A percentile compares a stretch with the other conserved stretches of the same genome.
These are phyloP conservation scores for Solanum sejunctum DNA, from an alignment of 257 asterid genomes.

Conservation along the genomic window DNA sequence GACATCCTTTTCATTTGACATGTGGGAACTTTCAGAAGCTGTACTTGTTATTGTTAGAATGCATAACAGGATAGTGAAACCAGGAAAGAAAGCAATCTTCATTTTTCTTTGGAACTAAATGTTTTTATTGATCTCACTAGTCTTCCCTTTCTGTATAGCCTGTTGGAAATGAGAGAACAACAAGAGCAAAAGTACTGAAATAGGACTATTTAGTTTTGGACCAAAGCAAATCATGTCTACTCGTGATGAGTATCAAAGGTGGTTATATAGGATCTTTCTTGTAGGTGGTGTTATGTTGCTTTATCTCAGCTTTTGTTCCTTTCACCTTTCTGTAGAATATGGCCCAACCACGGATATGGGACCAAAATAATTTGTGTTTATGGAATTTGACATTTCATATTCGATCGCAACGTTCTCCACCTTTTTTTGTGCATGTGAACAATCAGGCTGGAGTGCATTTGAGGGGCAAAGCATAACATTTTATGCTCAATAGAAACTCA, in stretches of 20 bases:
- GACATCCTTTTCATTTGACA: background rate
- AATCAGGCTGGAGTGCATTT: background rate
- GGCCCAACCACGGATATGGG: background rate
- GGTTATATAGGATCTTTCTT: background rate
- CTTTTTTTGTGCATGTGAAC: background rate
- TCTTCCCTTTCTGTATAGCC: background rate
- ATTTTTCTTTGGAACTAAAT: background rate
- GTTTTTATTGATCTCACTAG: background rate
- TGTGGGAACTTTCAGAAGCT: slow-evolving; percentile 12
- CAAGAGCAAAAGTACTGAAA: background rate
- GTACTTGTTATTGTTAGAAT: slow-evolving; percentile 1
- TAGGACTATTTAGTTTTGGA: background rate
- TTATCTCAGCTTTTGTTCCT: background rate
- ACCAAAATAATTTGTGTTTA: background rate
- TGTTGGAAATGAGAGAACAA: background rate
- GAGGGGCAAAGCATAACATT: background rate
- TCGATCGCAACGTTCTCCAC: background rate
- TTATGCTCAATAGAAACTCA: background rate
- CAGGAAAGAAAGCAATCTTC: slow-evolving; percentile 8
- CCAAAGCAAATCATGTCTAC: background rate
- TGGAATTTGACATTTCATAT: background rate
- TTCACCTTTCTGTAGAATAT: background rate
- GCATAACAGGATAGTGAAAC: slow-evolving; percentile 16
- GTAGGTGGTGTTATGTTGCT: background rate
- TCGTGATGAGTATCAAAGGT: background rate